phyloP scores from a whole-genome alignment of 306 rosid species.

The Luffa aegyptiaca region DNA sequence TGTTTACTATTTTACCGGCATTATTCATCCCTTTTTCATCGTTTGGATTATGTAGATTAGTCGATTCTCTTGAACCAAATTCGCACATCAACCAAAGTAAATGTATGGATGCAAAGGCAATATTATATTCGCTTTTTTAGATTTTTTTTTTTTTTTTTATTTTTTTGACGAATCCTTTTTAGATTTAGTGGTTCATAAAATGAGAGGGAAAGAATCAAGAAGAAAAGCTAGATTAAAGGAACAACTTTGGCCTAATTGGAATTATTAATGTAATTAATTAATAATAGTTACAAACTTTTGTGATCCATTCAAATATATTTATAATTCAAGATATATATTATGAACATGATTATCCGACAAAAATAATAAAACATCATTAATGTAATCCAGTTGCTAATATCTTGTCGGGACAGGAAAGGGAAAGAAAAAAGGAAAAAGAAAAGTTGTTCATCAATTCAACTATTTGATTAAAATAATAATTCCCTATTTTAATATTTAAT shows the following conservation, averaged over 20 bases:
- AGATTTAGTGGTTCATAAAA: not conserved
- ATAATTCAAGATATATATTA: not conserved
- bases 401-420: not conserved
- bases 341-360: not conserved
- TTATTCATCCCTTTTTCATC: too few species aligned
- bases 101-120: too few species aligned
- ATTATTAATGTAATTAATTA: not conserved
- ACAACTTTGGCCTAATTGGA: not conserved
- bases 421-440: not conserved
- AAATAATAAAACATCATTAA: not conserved
- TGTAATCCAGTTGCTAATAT: conserved; percentile 1
- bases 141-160: too few species aligned
- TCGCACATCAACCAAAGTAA: too few species aligned
- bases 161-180: too few species aligned
- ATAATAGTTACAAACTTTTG: not conserved
- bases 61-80: too few species aligned
- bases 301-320: not conserved
- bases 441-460: not conserved
- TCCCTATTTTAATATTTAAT: not conserved
- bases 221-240: not conserved
- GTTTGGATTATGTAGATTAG: too few species aligned
- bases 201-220: not conserved
- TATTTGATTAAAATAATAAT: not conserved
- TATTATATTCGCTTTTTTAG: too few species aligned
- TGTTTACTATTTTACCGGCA: too few species aligned